A percentile compares a stretch with the other conserved stretches of the same genome.
phyloP scores from a whole-genome alignment of 331 rosid species.

The Ulmus americana region DNA sequence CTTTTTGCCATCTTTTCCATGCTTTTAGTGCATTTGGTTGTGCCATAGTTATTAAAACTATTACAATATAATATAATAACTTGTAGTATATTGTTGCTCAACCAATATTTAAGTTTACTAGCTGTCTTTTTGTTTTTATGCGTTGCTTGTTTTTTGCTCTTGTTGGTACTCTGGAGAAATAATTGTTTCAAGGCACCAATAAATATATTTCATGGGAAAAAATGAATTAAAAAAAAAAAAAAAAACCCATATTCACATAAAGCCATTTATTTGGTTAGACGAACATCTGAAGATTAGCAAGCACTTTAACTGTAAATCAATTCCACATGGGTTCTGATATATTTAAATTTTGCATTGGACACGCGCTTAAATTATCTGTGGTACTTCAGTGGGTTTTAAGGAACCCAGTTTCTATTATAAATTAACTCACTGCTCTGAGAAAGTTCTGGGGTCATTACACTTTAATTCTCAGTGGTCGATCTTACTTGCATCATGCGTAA shows the following conservation, averaged over 20 bases:
- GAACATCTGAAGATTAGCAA: not conserved
- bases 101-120: not conserved
- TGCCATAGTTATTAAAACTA: not conserved
- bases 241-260: not conserved
- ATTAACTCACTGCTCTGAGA: not conserved
- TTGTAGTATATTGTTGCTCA: not conserved
- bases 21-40: not conserved
- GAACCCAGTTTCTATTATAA: not conserved
- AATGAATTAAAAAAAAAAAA: not conserved
- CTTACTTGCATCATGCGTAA: not conserved
- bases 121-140: not conserved
- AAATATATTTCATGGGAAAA: not conserved
- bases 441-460: not conserved
- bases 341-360: too few species aligned
- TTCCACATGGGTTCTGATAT: too few species aligned
- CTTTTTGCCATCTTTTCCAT: conserved; percentile 11
- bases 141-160: not conserved
- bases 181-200: not conserved
- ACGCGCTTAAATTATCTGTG: too few species aligned
- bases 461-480: not conserved
- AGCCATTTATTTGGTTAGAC: not conserved
- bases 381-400: too few species aligned
- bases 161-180: not conserved
- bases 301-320: not conserved
- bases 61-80: not conserved